Conservation (phyloP, 345 rosid genomes). For the Euphorbia tirucalli region DNA sequence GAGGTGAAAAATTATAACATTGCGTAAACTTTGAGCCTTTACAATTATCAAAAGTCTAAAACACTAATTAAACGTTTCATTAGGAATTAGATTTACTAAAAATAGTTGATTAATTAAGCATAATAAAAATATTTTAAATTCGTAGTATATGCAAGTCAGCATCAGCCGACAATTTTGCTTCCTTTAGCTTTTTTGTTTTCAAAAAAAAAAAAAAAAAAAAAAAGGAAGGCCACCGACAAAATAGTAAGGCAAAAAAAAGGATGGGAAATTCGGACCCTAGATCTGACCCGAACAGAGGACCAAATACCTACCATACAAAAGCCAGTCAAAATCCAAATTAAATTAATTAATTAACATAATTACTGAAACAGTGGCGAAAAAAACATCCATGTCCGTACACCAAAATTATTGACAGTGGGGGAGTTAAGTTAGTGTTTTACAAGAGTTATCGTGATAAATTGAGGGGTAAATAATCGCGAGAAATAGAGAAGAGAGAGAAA, state of each 20-base stretch:
- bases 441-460: not conserved
- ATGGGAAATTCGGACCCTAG: not conserved
- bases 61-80: no score
- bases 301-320: not conserved
- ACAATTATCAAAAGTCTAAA: no score
- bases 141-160: not conserved
- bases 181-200: not conserved
- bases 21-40: no score
- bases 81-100: not conserved
- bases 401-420: no score
- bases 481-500: not conserved
- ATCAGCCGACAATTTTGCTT: not conserved
- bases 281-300: slow-evolving; percentile 6
- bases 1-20: no score
- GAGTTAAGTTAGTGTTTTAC: no score
- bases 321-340: slow-evolving; percentile 15
- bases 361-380: not conserved
- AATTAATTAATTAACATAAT: not conserved
- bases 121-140: no score
- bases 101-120: not conserved
- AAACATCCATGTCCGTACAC: slow-evolving; percentile 3
- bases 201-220: not conserved
- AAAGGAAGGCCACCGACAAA: slow-evolving; percentile 9
- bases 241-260: not conserved
- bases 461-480: not conserved